Percentiles rank a stretch among this genome's conserved stretches.
These are phyloP conservation scores for Eremomyces bilateralis DNA, from an alignment of 495 filamentous ascomycete species.

Conservation along the genomic window DNA sequence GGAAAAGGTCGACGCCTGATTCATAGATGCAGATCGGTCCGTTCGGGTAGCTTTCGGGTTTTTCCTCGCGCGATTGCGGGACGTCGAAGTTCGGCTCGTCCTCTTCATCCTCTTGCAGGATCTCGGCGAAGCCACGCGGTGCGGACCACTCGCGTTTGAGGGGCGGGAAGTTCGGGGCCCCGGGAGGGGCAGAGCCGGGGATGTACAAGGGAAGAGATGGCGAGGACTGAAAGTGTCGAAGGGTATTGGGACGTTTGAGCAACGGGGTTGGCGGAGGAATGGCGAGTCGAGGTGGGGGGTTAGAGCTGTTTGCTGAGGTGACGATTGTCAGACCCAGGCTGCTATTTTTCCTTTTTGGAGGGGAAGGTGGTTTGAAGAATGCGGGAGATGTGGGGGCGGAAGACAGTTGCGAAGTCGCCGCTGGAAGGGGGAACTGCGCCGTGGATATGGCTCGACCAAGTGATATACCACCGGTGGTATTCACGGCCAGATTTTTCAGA, in stretches of 20 bases:
- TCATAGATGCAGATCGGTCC: constrained; percentile 85
- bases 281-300: constrained; percentile 11
- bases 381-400: constrained; percentile 66
- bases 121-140: constrained; percentile 15
- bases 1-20: constrained; percentile 75
- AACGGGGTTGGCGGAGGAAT: constrained; percentile 20
- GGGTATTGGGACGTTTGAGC: constrained; percentile 14
- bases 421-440: constrained; percentile 22
- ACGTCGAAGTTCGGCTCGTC: constrained; percentile 61
- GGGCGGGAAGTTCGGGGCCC: constrained; percentile 41
- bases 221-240: constrained; percentile 50
- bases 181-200: constrained; percentile 33
- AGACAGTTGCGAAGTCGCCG: constrained; percentile 24
- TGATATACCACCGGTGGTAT: constrained; percentile 37
- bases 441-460: constrained; percentile 28
- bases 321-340: constrained; percentile 49
- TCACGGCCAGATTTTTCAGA: constrained; percentile 80
- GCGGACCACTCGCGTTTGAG: constrained; percentile 19
- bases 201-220: constrained; percentile 39
- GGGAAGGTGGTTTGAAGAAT: constrained; percentile 55
- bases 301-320: constrained; percentile 28
- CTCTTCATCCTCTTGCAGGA: constrained; percentile 22
- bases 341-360: constrained; percentile 53
- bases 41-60: constrained; percentile 78
- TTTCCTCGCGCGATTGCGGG: constrained; percentile 54